A percentile compares a stretch with the other conserved stretches of the same genome.
These are phyloP conservation scores for Novymonas esmeraldas DNA, from an alignment of 208 protist species.

Conservation along the genomic window DNA sequence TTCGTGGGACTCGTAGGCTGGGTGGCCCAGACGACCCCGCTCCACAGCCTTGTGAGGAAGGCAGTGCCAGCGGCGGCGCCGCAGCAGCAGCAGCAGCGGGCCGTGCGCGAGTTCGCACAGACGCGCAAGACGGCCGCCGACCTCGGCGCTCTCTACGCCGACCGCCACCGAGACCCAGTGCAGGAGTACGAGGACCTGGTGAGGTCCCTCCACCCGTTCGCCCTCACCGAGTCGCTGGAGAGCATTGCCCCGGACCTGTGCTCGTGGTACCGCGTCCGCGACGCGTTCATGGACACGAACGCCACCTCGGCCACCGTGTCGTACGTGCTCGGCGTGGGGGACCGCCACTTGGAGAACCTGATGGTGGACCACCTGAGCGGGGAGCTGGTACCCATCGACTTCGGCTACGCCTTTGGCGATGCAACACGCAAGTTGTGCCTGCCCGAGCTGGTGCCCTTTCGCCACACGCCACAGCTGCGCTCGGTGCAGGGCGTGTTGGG, in stretches of 20 bases:
- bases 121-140: not conserved
- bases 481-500: conserved; percentile 76
- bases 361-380: conserved; percentile 75
- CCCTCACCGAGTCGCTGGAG: conserved; percentile 27
- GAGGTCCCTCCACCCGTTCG: conserved; percentile 12
- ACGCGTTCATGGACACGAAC: conserved; percentile 72
- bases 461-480: conserved; percentile 87
- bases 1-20: conserved; percentile 93
- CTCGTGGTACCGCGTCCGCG: conserved; percentile 66
- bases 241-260: conserved; percentile 48
- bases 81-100: no score
- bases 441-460: conserved; percentile 95
- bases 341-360: conserved; percentile 94
- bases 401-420: conserved; percentile 94
- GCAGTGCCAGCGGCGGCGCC: not conserved
- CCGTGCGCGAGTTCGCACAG: not conserved
- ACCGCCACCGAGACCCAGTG: not conserved
- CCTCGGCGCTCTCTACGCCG: not conserved
- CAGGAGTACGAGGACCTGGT: conserved; percentile 12
- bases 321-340: conserved; percentile 94
- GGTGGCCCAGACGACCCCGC: conserved; percentile 75
- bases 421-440: conserved; percentile 84
- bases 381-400: conserved; percentile 93
- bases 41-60: conserved; percentile 30
- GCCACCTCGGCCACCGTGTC: conserved; percentile 63